Base-by-base conservation (phyloP, 225 moss, liverwort and hornwort species). In the Sphagnum contortum region DNA sequence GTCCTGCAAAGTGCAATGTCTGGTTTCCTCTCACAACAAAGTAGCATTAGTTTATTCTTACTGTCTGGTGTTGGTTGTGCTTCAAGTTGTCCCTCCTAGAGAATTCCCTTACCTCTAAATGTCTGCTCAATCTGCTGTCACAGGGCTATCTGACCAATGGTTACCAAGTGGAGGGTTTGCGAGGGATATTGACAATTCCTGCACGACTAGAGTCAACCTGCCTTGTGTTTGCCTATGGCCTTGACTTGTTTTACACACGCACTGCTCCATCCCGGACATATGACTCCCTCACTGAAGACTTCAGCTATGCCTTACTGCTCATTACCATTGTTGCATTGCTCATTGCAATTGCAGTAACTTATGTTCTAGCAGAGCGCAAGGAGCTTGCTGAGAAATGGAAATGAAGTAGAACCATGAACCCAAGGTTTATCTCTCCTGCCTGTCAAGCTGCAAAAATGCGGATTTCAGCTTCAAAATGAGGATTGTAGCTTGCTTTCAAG, bases 311-410 rank as follows among this genome's bases (percentile, higher is more conserved):
- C 12, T 67, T 98, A 61, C 87, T 98, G 71, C 93, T 93, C 5
- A 83, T 93, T 58, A 98, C 96, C 50, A 89, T 98, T 67, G 70
- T 89, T 56, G 96, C 70, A 45, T 77, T 98, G 77, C 66, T 98
- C 68, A 74, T 93, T 59, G 87, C 85, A 50, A 98, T 98, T n/a
- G 72, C 68, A 10, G 87, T 98, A 63, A 98, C 96, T 0, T 98
- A 87, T 68, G 73, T 93, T 55, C 83, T 87, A 47, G 93, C 96
- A 44, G 89, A 98, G 66, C 83, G 93, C 50, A 98, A 81, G 73
- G 96, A 98, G 71, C 74, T 98, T 57, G 79, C 83, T 6, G 96
- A 93, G 67, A 98, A 93, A 65, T 98, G 96, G 96, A 85, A 89
- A 60, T 98, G 76, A 78, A 60, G 68, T 13, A 69, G 12, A 29